These are phyloP conservation scores for Jimgerdemannia lactiflua DNA, from an alignment of 192 early-diverging fungal species.

Conservation along the genomic window DNA sequence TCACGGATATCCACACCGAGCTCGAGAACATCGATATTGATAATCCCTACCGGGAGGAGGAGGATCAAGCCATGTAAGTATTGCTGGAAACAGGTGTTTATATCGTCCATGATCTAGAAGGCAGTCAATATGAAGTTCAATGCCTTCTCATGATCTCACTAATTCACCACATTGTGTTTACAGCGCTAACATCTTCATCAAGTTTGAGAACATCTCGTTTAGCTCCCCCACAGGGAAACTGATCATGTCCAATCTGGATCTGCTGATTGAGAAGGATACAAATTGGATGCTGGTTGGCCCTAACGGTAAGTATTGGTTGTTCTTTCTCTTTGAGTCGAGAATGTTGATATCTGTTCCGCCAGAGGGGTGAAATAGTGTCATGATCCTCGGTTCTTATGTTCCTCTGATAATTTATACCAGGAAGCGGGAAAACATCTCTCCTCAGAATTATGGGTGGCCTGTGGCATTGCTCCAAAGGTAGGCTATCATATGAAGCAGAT, in stretches of 20 bases:
- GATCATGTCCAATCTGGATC: conserved; percentile 40
- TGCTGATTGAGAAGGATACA: conserved; percentile 46
- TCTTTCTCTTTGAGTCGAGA: too few relatives aligned
- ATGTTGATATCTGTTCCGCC: too few relatives aligned
- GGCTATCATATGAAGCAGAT: conserved; percentile 22
- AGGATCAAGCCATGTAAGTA: conserved; percentile 4
- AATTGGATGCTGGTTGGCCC: conserved; percentile 69
- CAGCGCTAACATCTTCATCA: conserved; percentile 11
- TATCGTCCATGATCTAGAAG: too few relatives aligned
- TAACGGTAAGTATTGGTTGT: conserved; percentile 52
- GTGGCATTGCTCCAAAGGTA: conserved; percentile 62
- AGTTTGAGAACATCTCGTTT: conserved; percentile 32
- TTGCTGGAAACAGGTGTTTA: background rate
- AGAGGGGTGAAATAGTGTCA: background rate
- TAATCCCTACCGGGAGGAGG: conserved; percentile 32
- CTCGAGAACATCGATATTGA: conserved; percentile 48
- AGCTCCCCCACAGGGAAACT: conserved; percentile 27
- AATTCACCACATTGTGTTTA: background rate
- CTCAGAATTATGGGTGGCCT: conserved; percentile 74
- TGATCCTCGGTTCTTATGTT: background rate
- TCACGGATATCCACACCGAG: conserved; percentile 51
- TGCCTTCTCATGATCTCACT: too few relatives aligned
- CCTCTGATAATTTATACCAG: conserved; percentile 12
- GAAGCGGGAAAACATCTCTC: conserved; percentile 79
- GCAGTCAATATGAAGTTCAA: too few relatives aligned